Evolutionary conservation across 306 rosid species (phyloP), one percentile per base, ranked within the genome.

Genomic region (Quercus glauca): DNA sequence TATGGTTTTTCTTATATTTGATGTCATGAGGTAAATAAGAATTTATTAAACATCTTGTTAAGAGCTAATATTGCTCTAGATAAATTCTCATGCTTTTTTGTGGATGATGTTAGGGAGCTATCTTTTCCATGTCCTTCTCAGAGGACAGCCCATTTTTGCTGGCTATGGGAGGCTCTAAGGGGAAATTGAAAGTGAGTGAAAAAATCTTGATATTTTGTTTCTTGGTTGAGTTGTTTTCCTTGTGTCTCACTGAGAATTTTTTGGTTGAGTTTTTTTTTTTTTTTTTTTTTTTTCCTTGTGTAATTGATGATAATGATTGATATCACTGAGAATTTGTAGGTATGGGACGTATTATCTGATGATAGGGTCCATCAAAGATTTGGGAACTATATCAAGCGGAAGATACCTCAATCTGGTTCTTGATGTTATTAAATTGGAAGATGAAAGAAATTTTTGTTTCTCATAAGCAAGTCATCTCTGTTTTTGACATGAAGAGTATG

Each of bases 151-250:
- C 97, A 6, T 96, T 89, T 85, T 86, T 90, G 82, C 86, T 93
- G 82, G 99, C 96, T 21, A 84, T 95, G 10, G 99, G 98, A 80
- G 99, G 99, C 79, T 91, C 94, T 2, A 82, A 90, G 78, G 99
- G 99, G 25, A 87, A 74, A 71, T 80, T 92, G 73, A 80, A 92
- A 77, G 98, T 91, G 86, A 90, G 97, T 79, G 74, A 53, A 60
- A 33, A 64, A 23, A 28, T 73, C 71, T 71, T 74, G 25, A 72
- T 69, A 15, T 20, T 35, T 57, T 73, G 69, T 41, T 35, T 64
- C 77, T 1, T 83, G 1, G 33, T 73, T 73, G 52, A 37, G 10
- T 5, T 61, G 19, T 51, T 73, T 51, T 56, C 37, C 21, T 41
- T 8, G 45, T 41, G 45, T 37, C 45, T 37, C 45, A 37, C 45